Conservation (phyloP, 305 asterid genomes). For the Fraxinus floribunda region DNA sequence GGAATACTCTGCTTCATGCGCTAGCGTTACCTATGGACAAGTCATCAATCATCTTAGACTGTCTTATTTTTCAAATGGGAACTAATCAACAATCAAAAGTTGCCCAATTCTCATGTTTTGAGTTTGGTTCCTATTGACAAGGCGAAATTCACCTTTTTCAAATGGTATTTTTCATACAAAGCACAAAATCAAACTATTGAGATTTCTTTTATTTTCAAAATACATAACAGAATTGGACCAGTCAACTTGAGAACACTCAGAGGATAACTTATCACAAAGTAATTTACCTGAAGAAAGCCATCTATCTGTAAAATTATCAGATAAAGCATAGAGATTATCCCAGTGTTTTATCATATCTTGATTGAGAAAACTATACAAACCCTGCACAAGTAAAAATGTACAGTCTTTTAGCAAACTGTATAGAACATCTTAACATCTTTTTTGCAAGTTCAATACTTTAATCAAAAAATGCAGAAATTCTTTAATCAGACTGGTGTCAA, state of each 20-base stretch:
- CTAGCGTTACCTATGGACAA: neutral
- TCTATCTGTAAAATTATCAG: slow-evolving; percentile 75
- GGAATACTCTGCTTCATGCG: neutral
- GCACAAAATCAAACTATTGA: neutral
- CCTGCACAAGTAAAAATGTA: slow-evolving; percentile 47
- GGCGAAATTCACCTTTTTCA: slow-evolving; percentile 1
- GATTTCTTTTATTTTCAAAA: slow-evolving; percentile 2
- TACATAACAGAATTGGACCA: neutral
- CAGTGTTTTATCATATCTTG: slow-evolving; percentile 56
- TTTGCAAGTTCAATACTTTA: neutral
- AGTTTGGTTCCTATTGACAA: neutral
- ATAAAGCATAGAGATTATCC: slow-evolving; percentile 69
- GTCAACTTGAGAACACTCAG: slow-evolving; percentile 7
- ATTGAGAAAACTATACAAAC: slow-evolving; percentile 55
- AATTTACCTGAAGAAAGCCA: slow-evolving; percentile 88
- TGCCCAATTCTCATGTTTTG: neutral
- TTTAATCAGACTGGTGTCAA: slow-evolving; percentile 15
- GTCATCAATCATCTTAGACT: neutral
- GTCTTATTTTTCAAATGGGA: neutral
- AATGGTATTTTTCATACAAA: neutral
- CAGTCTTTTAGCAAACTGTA: neutral
- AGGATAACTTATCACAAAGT: slow-evolving; percentile 16
- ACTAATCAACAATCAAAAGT: neutral
- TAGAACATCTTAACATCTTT: slow-evolving; percentile 3
- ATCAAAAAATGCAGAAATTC: slow-evolving; percentile 3